A percentile compares a stretch with the other conserved stretches of the same genome.
Conservation (phyloP, 2,329 filamentous ascomycete genomes). For the Alternaria tenuissima region DNA sequence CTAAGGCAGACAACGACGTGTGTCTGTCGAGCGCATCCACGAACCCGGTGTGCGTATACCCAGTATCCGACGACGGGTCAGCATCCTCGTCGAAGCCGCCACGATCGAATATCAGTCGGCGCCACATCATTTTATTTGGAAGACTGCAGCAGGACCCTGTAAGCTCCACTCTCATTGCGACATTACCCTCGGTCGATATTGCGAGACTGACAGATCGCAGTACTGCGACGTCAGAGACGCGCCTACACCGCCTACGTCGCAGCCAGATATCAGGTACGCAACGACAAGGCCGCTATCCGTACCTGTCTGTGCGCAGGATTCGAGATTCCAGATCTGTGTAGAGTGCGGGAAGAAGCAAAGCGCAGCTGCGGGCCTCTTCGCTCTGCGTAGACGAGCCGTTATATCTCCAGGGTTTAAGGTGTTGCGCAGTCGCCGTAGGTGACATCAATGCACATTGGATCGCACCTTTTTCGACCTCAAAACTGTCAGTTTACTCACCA, state of each 20-base stretch:
- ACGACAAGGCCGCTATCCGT: constrained; percentile 32
- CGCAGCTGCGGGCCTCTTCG: constrained; percentile 35
- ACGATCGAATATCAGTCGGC: constrained; percentile 39
- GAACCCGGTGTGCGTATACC: constrained; percentile 38
- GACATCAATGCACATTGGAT: constrained; percentile 29
- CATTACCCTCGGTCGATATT: constrained; percentile 37
- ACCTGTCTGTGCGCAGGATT: constrained; percentile 48
- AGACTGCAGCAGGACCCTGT: constrained; percentile 48
- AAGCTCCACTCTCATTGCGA: constrained; percentile 45
- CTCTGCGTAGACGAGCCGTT: constrained; percentile 41
- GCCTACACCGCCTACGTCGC: constrained; percentile 43
- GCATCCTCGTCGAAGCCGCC: constrained; percentile 45
- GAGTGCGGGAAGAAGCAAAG: constrained; percentile 51
- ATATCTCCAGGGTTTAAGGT: constrained; percentile 42
- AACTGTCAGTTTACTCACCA: constrained; percentile 19
- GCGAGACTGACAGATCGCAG: constrained; percentile 47
- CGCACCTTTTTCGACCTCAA: constrained; percentile 16
- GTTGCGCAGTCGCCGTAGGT: constrained; percentile 42
- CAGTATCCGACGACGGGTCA: constrained; percentile 40
- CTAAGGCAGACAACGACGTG: constrained; percentile 25
- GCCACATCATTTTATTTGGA: constrained; percentile 47
- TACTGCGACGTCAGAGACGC: constrained; percentile 31
- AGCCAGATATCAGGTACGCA: constrained; percentile 37
- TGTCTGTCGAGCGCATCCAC: constrained; percentile 31
- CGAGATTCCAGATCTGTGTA: constrained; percentile 45